phyloP scores from a whole-genome alignment of 345 rosid species.

The Eucalyptus guilfoylei region DNA sequence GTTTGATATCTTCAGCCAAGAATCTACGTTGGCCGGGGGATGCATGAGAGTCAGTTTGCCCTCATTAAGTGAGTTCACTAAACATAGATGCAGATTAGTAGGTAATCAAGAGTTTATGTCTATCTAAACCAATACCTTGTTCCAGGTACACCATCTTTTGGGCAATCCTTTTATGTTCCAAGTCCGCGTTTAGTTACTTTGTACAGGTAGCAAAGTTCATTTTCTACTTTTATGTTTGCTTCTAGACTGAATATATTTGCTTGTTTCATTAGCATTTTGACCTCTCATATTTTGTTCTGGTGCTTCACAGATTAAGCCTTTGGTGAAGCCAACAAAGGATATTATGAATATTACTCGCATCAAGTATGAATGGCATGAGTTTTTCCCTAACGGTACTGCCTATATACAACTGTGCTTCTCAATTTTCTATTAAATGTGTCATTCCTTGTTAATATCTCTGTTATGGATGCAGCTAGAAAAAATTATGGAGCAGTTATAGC shows the following conservation, averaged over 20 bases:
- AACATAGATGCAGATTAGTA: background rate
- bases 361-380: slow-evolving; percentile 81
- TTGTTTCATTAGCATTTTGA: background rate
- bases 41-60: slow-evolving; percentile 96
- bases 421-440: background rate
- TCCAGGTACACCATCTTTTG: slow-evolving; percentile 90
- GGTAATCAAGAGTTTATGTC: background rate
- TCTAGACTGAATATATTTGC: background rate
- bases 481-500: slow-evolving; percentile 72
- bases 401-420: background rate
- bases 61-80: slow-evolving; percentile 66
- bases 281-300: background rate
- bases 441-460: background rate
- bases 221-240: background rate
- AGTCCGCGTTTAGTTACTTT: slow-evolving; percentile 66
- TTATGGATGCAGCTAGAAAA: slow-evolving; percentile 40
- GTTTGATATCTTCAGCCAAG: slow-evolving; percentile 59
- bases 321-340: slow-evolving; percentile 86
- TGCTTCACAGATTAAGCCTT: slow-evolving; percentile 51
- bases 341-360: slow-evolving; percentile 61
- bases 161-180: slow-evolving; percentile 63
- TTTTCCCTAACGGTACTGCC: slow-evolving; percentile 65
- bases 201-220: slow-evolving; percentile 48
- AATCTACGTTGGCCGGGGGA: slow-evolving; percentile 89
- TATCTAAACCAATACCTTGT: background rate